These are phyloP conservation scores for Chrysanthemum lavandulifolium DNA, from an alignment of 129 eudicot genomes.

Conservation along the genomic window DNA sequence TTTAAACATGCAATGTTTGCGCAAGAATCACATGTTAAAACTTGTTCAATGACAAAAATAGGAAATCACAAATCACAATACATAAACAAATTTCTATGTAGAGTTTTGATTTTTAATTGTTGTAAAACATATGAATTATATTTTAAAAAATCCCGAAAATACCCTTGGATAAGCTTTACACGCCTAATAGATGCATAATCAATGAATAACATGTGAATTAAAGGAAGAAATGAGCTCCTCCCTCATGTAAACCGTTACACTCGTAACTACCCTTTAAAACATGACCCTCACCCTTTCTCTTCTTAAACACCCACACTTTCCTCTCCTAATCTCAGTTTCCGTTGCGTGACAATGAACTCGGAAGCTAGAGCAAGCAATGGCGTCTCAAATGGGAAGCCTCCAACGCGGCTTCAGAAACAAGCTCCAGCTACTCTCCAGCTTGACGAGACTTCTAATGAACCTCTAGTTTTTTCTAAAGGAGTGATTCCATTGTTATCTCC, in stretches of 20 bases:
- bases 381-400: conserved; percentile 8
- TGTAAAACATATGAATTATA: not conserved
- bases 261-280: conserved; percentile 14
- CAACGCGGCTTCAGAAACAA: conserved; percentile 35
- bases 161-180: conserved; percentile 8
- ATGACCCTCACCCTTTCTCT: conserved; percentile 15
- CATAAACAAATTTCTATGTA: too few relatives aligned
- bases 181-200: conserved; percentile 24
- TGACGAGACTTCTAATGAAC: not conserved
- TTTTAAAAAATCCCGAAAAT: not conserved
- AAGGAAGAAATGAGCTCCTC: not conserved
- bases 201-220: conserved; percentile 24
- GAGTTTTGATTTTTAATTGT: too few relatives aligned
- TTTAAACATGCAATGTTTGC: too few relatives aligned
- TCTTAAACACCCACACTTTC: conserved; percentile 21
- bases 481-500: conserved; percentile 39
- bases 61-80: too few relatives aligned
- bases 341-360: conserved; percentile 16
- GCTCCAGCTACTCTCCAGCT: conserved; percentile 27
- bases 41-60: too few relatives aligned
- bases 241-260: conserved; percentile 11
- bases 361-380: conserved; percentile 4
- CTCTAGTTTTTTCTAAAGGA: conserved; percentile 4
- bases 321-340: conserved; percentile 4
- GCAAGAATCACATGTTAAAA: too few relatives aligned